Evolutionary conservation across 768 basidiomycete genomes (phyloP).

Genomic region (Antrodiella citrinella): DNA sequence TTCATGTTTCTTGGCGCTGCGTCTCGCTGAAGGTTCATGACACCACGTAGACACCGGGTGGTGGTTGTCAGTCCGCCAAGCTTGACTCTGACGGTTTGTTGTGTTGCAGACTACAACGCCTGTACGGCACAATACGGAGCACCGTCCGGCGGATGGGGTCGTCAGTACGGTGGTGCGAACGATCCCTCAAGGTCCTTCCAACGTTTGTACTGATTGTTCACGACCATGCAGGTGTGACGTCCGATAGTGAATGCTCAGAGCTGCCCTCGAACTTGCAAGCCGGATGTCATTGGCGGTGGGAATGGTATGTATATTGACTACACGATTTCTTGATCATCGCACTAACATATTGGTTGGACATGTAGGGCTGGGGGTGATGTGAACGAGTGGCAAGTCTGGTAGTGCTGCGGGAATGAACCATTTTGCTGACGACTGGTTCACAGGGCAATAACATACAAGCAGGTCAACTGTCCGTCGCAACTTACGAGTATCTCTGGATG

Average conservation of each 20-base stretch:
- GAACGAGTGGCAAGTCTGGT: constrained; percentile 5
- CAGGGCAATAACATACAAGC: constrained; percentile 12
- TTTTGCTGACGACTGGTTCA: too few relatives aligned
- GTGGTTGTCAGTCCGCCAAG: too few relatives aligned
- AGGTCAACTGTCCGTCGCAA: constrained; percentile 17
- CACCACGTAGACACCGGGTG: constrained; percentile 20
- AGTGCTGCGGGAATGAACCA: not conserved
- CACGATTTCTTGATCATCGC: not conserved
- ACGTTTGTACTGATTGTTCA: too few relatives aligned
- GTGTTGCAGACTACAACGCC: constrained; percentile 9
- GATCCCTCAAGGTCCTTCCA: not conserved
- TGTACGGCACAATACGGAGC: constrained; percentile 17
- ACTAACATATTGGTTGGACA: not conserved
- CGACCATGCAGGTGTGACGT: constrained; percentile 16
- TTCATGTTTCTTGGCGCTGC: not conserved
- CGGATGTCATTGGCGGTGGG: constrained; percentile 20
- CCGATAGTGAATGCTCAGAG: constrained; percentile 15
- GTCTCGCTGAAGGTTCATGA: not conserved
- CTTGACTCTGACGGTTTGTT: too few relatives aligned
- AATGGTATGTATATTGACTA: constrained; percentile 9
- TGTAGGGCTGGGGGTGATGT: constrained; percentile 10
- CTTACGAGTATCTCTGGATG: constrained; percentile 16
- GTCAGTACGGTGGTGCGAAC: constrained; percentile 10
- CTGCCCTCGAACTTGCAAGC: constrained; percentile 17
- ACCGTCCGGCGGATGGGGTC: constrained; percentile 9